Base-by-base conservation (phyloP, 495 filamentous ascomycete genomes). In the Symbiotaphrina buchneri region DNA sequence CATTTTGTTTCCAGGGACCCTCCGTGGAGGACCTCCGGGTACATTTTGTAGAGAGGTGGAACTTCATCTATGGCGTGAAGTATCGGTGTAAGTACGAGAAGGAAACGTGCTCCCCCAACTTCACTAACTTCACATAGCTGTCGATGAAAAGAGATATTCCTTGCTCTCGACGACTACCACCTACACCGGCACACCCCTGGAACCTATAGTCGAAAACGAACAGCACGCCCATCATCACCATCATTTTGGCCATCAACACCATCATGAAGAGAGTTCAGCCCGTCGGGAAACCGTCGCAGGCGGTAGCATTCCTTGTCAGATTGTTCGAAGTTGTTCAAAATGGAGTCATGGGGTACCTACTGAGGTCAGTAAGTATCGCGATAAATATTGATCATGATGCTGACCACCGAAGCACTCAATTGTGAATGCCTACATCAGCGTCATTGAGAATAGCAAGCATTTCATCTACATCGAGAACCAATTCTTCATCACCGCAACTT, bases 331-430 rank as follows among this genome's bases (percentile, higher is more conserved):
- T 40, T 63, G 58, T 35, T 63, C 64, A 11, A 65, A 78, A 41
- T 84, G 78, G 77, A 80, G 74, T 15, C 57, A 65, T 30, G 75
- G 75, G 11, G 59, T 64, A 20, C 51, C 55, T 4, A 61, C 69
- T 0, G 71, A 49, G 40, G 45, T 47, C 4, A 23, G 31, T 10
- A 28, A 16, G 8, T n/a, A 24, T 27, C 27, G 24, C 35, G 23
- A 39, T 13, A 21, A 16, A 5, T 15, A 18, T 31, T n/a, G n/a
- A n/a, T n/a, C n/a, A n/a, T n/a, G n/a, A n/a, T n/a, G n/a, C n/a
- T n/a, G n/a, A n/a, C n/a, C n/a, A n/a, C n/a, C n/a, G n/a, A n/a
- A 90, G 53, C 83, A 91, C 49, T 92, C 83, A 0, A 82, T 95
- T 41, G 66, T 68, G 13, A 81, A 91, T 43, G 84, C 85, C 0